These are phyloP conservation scores for Fusarium ambrosium DNA, from an alignment of 2,329 filamentous ascomycete species.

Conservation along the genomic window DNA sequence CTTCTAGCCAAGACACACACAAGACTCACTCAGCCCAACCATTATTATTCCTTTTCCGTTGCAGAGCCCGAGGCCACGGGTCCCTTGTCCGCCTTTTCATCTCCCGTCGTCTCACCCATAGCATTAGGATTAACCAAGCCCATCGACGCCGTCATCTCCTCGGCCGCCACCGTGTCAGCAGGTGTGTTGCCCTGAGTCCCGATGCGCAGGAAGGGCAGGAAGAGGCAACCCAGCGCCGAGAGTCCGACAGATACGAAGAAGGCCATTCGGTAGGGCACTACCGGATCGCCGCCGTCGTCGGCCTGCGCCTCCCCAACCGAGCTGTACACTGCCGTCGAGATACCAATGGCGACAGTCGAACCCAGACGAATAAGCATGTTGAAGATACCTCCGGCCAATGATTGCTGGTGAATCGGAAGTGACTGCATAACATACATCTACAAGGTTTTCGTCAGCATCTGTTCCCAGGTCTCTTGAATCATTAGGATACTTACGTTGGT, in stretches of 20 bases:
- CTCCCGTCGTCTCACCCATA: not conserved
- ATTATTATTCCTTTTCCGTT: not conserved
- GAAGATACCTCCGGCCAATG: constrained; percentile 76
- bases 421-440: constrained; percentile 79
- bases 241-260: constrained; percentile 42
- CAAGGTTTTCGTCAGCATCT: constrained; percentile 11
- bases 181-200: constrained; percentile 36
- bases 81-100: constrained; percentile 1
- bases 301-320: constrained; percentile 52
- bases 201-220: constrained; percentile 36
- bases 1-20: not conserved
- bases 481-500: constrained; percentile 66
- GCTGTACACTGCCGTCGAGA: constrained; percentile 72
- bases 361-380: constrained; percentile 75
- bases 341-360: constrained; percentile 70
- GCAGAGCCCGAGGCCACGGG: constrained; percentile 2
- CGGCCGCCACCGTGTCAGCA: constrained; percentile 16
- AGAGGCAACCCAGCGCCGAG: constrained; percentile 29
- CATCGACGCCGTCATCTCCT: constrained; percentile 17
- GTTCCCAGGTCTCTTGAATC: not conserved
- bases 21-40: not conserved
- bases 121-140: constrained; percentile 27
- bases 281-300: constrained; percentile 21
- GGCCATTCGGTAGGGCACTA: constrained; percentile 31
- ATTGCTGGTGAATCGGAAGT: constrained; percentile 72